Evolutionary conservation across 371 early-diverging fungal species (phyloP).

Genomic region (Rhizopus sp.): DNA sequence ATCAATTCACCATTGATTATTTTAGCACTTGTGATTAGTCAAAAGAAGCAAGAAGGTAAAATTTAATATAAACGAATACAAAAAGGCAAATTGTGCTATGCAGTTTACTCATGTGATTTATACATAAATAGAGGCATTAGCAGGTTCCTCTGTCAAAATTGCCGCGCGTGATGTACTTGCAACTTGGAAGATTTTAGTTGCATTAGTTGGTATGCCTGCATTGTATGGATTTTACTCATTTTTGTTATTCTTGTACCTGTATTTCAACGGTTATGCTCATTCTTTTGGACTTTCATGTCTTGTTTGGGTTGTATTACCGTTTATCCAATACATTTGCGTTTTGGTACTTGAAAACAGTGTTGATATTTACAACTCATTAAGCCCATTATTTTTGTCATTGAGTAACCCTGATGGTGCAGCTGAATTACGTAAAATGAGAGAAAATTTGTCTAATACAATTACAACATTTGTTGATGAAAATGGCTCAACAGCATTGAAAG

Average conservation of each 20-base stretch:
- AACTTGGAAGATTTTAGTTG: constrained; percentile 84
- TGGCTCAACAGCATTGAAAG: constrained; percentile 34
- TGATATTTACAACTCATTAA: constrained; percentile 56
- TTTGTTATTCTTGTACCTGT: constrained; percentile 29
- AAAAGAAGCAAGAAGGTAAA: constrained; percentile 60
- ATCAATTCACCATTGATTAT: constrained; percentile 69
- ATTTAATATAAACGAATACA: not conserved
- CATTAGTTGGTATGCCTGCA: constrained; percentile 61
- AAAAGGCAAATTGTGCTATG: not conserved
- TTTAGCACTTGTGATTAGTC: constrained; percentile 54
- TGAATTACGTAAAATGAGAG: too few relatives aligned
- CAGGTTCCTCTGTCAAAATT: constrained; percentile 81
- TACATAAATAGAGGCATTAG: constrained; percentile 66
- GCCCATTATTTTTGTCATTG: too few relatives aligned
- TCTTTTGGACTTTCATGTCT: constrained; percentile 18
- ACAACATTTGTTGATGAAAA: constrained; percentile 45
- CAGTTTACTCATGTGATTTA: not conserved
- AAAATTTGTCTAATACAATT: too few relatives aligned
- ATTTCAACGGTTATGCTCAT: constrained; percentile 11
- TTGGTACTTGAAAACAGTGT: constrained; percentile 60
- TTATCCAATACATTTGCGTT: constrained; percentile 55
- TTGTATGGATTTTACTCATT: constrained; percentile 62
- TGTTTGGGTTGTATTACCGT: constrained; percentile 47
- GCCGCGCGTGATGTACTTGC: constrained; percentile 84
- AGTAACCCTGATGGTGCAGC: too few relatives aligned